A percentile compares a stretch with the other conserved stretches of the same genome.
These are phyloP conservation scores for Pueraria montana DNA, from an alignment of 306 rosid genomes.

Conservation along the genomic window DNA sequence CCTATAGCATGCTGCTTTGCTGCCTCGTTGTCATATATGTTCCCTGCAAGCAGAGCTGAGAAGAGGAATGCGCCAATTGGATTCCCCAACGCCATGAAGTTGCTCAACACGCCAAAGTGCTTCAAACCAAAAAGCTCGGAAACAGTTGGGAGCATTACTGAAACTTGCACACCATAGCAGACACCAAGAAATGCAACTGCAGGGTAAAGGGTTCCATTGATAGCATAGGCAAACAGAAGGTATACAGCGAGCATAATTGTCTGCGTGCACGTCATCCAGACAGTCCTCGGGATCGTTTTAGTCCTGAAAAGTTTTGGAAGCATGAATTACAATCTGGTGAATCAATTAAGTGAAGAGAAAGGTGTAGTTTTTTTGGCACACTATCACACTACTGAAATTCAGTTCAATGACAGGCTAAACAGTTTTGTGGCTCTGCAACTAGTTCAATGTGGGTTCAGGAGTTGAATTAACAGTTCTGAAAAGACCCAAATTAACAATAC, in stretches of 20 bases:
- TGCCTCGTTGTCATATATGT: conserved; percentile 73
- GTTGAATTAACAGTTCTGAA: conserved; percentile 5
- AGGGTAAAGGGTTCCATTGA: conserved; percentile 67
- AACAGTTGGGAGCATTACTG: conserved; percentile 79
- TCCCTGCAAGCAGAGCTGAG: conserved; percentile 80
- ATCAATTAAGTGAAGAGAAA: conserved; percentile 31
- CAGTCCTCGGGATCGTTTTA: conserved; percentile 70
- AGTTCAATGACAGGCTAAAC: not conserved
- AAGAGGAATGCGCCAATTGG: conserved; percentile 81
- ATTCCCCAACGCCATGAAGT: conserved; percentile 71
- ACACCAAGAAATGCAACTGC: conserved; percentile 72
- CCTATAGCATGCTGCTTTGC: conserved; percentile 69
- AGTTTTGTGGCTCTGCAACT: conserved; percentile 5
- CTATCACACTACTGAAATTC: conserved; percentile 21
- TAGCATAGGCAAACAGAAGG: conserved; percentile 75
- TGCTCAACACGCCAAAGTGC: conserved; percentile 74
- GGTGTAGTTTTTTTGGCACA: not conserved
- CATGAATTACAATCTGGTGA: not conserved
- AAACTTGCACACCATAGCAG: conserved; percentile 76
- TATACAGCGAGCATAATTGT: conserved; percentile 65
- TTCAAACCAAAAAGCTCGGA: conserved; percentile 83
- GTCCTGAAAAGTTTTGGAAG: conserved; percentile 57
- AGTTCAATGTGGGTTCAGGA: conserved; percentile 16
- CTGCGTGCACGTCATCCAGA: conserved; percentile 77
- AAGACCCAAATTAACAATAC: not conserved